Base-by-base conservation (phyloP, 306 rosid species). In the Fragaria iinumae region DNA sequence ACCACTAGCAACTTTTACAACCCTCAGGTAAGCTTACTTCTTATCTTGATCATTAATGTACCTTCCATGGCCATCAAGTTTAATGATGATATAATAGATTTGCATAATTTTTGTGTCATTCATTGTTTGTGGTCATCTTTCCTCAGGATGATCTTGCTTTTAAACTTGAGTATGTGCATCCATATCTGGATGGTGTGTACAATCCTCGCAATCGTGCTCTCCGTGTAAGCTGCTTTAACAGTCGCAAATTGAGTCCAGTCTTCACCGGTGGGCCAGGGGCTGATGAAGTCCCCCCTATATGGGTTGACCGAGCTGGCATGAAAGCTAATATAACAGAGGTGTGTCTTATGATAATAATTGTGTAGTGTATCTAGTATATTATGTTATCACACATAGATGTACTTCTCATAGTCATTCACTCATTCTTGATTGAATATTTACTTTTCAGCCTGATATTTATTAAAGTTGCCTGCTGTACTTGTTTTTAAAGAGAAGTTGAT, bases 181-280 rank as follows among this genome's bases (percentile, higher is more conserved):
- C 99, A 3, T 95, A 95, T 83, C 81, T 89, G 83, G 97, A 95
- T 82, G 99, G 99, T 63, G 93, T 95, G 17, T 84, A 84, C 69
- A 70, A 87, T 82, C 81, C 93, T 4, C 88, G 87, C 32, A 89
- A 95, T 80, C 93, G 99, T 1, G 86, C 96, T 77, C 92, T 95
- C 49, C 92, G 91, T 52, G 96, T 95, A 53, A 95, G 88, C 88
- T 92, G 97, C 87, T 95, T 95, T 91, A 95, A 95, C 83, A 92
- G 97, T 85, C 89, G 97, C 80, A 95, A 95, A 81, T 71, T 91
- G 87, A 95, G 99, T 89, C 99, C 99, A 1, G 97, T 91, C 70
- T 95, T 95, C 84, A 95, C 96, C 23, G 97, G 97, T 44, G 99
- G 99, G 8, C 99, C 99, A 13, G 99, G 99, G 78, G 84, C 89